Base-by-base conservation (phyloP, 495 filamentous ascomycete species). In the Lasiosphaeris hirsuta region DNA sequence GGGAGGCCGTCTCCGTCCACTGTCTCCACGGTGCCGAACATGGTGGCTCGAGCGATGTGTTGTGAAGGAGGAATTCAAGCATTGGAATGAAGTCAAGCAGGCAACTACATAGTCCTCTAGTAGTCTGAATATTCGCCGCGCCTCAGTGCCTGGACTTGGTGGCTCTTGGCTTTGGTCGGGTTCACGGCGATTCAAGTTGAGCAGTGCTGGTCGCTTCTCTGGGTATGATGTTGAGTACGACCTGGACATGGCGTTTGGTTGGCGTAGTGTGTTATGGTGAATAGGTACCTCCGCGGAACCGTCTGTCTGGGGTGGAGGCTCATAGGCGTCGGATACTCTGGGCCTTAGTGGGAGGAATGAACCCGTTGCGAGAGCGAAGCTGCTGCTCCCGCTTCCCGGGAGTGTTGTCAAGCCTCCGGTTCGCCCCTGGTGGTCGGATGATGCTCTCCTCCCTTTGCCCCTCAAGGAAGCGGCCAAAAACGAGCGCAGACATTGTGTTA, bases 101-200 rank as follows among this genome's bases (percentile, higher is more conserved):
- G 65, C 65, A 23, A 86, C 72, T 34, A 96, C 80, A 65, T 92
- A 90, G 52, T 90, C 87, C 69, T 96, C 91, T 44, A 96, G 66
- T 17, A 74, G 78, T 56, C 80, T 81, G 64, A 96, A 96, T 10
- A 90, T 76, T 17, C 66, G 69, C 53, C 65, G 75, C 2, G 67
- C 61, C 7, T 75, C 72, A 0, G 61, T 51, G 34, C 61, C 63
- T 7, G 61, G 60, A 43, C 61, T 64, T 10, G 54, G 50, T 41
- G 63, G 56, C 37, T 52, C 69, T 14, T 42, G 61, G 34, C 17
- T 60, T 8, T 36, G 54, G 39, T 11, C 37, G 33, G 43, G 30
- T 30, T 45, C 56, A 37, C 38, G 58, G 8, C 14, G 41, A 6
- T 14, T 50, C 41, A 45, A 17, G 17, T 54, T 50, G 17, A 10